Evolutionary conservation across 495 filamentous ascomycete species (phyloP).

Genomic region (Aspergillus sclerotioniger): DNA sequence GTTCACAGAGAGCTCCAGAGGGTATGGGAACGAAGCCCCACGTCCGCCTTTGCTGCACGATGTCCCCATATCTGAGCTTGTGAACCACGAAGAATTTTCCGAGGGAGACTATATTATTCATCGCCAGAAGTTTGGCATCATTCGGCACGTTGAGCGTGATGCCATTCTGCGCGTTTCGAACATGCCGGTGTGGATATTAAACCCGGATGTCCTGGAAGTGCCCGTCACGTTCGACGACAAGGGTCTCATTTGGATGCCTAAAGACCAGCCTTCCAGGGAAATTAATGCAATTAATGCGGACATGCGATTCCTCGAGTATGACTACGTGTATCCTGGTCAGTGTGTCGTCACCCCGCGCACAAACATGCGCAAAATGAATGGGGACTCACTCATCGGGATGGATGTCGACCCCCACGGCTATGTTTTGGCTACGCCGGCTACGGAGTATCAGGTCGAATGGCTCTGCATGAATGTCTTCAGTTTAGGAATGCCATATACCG

Average conservation of each 20-base stretch:
- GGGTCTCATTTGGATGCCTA: slow-evolving; percentile 13
- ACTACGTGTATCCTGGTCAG: slow-evolving; percentile 43
- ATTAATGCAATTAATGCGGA: slow-evolving; percentile 5
- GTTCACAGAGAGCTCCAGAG: slow-evolving; percentile 19
- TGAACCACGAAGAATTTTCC: slow-evolving; percentile 14
- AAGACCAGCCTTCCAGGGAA: background rate
- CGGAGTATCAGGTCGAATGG: slow-evolving; percentile 49
- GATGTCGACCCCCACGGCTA: slow-evolving; percentile 30
- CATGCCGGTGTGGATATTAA: slow-evolving; percentile 11
- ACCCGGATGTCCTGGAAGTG: slow-evolving; percentile 15
- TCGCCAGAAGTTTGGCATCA: slow-evolving; percentile 22
- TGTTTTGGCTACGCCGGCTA: slow-evolving; percentile 47
- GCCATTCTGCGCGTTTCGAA: slow-evolving; percentile 20
- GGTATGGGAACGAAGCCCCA: background rate
- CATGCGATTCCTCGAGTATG: slow-evolving; percentile 11
- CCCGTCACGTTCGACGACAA: slow-evolving; percentile 12
- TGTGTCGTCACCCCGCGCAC: slow-evolving; percentile 46
- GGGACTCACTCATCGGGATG: slow-evolving; percentile 34
- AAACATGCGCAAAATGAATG: slow-evolving; percentile 46
- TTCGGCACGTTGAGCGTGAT: slow-evolving; percentile 21
- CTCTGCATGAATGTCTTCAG: slow-evolving; percentile 43
- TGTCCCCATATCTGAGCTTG: slow-evolving; percentile 19
- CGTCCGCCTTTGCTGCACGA: slow-evolving; percentile 12
- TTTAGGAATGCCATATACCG: slow-evolving; percentile 3
- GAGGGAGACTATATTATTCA: slow-evolving; percentile 25